Evolutionary conservation across 202 grass and related monocot genomes (phyloP), one percentile per base, ranked within the genome.

Genomic region (Setaria italica): DNA sequence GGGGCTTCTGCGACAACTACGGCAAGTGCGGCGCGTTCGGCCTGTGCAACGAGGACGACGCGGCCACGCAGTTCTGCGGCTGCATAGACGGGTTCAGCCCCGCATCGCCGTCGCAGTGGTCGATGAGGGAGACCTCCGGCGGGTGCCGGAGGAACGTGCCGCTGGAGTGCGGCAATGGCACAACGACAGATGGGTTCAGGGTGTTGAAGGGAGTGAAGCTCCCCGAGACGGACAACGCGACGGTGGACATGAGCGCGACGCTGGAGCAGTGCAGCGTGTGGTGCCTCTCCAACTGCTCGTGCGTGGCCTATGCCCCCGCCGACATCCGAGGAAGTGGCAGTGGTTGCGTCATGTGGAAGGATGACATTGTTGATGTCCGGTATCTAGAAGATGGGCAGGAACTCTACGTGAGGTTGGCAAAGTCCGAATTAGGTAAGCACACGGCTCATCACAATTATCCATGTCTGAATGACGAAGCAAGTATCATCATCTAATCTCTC

Each of bases 281-380:
- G 34, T 94, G 84, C 73, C 42, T 82, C 3, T 76, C 41, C 39
- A 70, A 89, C 82, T 84, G 84, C 56, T 94, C 83, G 0, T 94
- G 92, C 37, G 74, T 78, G 1, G 86, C 88, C 4, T 95, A 89
- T 1, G 75, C 92, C 4, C 41, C 78, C 0, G 49, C 81, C 0
- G 77, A 91, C 37, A 63, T 83, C 33, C 56, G 30, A 21, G 62
- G 4, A 29, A 35, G 25, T 2, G 77, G 67, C 1, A 64, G 33
- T 8, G 87, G 76, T 7, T 74, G 85, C 62, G n/a, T 64, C 76
- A 74, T 91, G 50, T 94, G 92, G 92, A 59, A 0, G n/a, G 62
- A 63, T 11, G 46, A 10, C 50, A 11, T 94, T 0, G 30, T 65
- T 0, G 90, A 92, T 47, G 4, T 86, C 1, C 76, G 84, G n/a